These are phyloP conservation scores for Pittosporum tobira DNA, from an alignment of 129 eudicot species.

Conservation along the genomic window DNA sequence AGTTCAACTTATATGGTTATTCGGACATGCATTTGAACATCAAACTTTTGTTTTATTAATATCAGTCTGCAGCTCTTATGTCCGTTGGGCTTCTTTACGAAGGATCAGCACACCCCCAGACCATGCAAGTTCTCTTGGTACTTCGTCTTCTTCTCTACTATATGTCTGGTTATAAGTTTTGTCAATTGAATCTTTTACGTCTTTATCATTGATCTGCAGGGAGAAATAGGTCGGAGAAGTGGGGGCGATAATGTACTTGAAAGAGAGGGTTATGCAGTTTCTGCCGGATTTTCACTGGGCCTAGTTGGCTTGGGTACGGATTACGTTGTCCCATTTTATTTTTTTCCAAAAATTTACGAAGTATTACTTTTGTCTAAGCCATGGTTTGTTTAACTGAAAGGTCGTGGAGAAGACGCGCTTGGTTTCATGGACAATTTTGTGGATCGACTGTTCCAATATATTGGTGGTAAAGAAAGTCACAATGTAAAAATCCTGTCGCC, in stretches of 20 bases:
- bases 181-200: background rate
- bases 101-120: conserved; percentile 94
- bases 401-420: conserved; percentile 73
- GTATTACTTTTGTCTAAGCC: conserved; percentile 21
- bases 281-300: conserved; percentile 94
- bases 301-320: conserved; percentile 85
- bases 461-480: conserved; percentile 59
- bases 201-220: conserved; percentile 34
- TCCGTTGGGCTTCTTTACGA: conserved; percentile 94
- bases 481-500: conserved; percentile 43
- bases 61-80: conserved; percentile 93
- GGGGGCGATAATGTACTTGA: conserved; percentile 99
- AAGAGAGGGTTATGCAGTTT: conserved; percentile 95
- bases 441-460: conserved; percentile 70
- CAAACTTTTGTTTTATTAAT: conserved; percentile 9
- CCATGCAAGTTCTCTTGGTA: conserved; percentile 90
- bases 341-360: conserved; percentile 6
- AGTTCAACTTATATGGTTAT: background rate
- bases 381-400: conserved; percentile 30
- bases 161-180: background rate
- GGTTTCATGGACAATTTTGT: conserved; percentile 68
- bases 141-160: background rate
- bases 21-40: conserved; percentile 3
- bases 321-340: conserved; percentile 1
- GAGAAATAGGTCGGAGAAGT: conserved; percentile 96